Evolutionary conservation across 1,139 yeast genomes (phyloP), one percentile per base, ranked within the genome.

Genomic region (Kodamaea fungicola): DNA sequence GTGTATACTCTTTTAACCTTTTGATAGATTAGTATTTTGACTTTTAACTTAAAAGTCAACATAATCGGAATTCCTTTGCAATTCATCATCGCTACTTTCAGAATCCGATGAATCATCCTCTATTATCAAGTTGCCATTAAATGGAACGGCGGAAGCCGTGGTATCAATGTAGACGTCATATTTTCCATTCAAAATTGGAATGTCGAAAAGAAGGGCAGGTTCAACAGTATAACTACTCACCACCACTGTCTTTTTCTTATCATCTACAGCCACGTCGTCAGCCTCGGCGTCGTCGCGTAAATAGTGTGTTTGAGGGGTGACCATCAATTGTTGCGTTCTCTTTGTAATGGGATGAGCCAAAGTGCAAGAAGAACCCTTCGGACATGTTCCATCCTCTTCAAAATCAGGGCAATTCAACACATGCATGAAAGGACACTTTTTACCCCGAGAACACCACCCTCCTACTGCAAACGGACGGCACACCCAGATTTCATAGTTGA

Each of bases 371-470:
- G 51, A 57, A 1, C 75, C 74, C 40, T 75, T 58, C 1, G 76
- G 66, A 57, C 95, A 85, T 13, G 49, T 52, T 9, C 84, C 84
- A 13, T 65, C 63, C 43, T 77, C 80, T 45, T 77, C 82, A 47
- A 71, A 78, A 51, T 84, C 92, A 0, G 95, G 94, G 56, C 95
- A 85, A 40, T 76, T 77, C 48, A 67, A 72, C 8, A 64, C 61
- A 55, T 85, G 95, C 30, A 74, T 58, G 40, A 75, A 70, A 5
- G 72, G 67, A 55, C 95, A 85, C 28, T 54, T 49, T 16, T 59
- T 54, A 0, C 95, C 95, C 28, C 76, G 55, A 22, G 64, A 74
- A 57, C 95, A 85, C 61, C 76, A 83, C 1, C 92, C 90, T 7
- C 76, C 75, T 26, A 80, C 51, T 2, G 90, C 73, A 63, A 86